Base-by-base conservation (phyloP, 2,329 filamentous ascomycete genomes). In the Sporothrix protearum region DNA sequence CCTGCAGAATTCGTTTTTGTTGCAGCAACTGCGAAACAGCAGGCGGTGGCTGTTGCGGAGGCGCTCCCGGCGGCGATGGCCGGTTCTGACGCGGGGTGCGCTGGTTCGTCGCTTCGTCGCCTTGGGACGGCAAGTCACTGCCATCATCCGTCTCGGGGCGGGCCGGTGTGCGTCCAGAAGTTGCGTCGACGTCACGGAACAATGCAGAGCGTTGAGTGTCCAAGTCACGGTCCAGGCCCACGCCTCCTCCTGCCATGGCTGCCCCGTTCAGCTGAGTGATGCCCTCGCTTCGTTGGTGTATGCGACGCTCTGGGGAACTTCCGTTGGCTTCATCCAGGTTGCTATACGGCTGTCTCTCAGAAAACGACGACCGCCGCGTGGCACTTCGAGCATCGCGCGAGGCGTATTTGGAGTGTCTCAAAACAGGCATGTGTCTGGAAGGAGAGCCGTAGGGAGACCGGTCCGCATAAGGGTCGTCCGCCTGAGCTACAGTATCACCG, bases 391-490 rank as follows among this genome's bases (percentile, higher is more conserved):
- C 76, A 68, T 84, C 81, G 25, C 83, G 80, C 71, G 83, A 75
- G 0, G 83, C 79, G n/a, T 83, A 77, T 64, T 78, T 81, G 22
- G 80, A 76, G 30, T 78, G 78, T 69, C 78, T 76, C 47, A 78
- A 70, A 8, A 74, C 75, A 39, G 74, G 76, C 7, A 73, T 57
- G 68, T 76, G 77, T 68, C 76, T 76, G 0, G 78, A 74, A 0
- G 79, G 75, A 5, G 75, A 76, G 10, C 78, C 78, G 67, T 75
- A 77, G 1, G 74, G 75, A 19, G 74, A 70, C 14, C 75, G 73
- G 8, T 77, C 75, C 19, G 73, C 75, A 45, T 77, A 77, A 9
- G 76, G 76, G 39, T 75, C 71, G 9, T 76, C 77, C 12, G 74
- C 75, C 25, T 77, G 76, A 74, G 76, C 66, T 75, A 72, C 71